A percentile compares a stretch with the other conserved stretches of the same genome.
phyloP scores from a whole-genome alignment of 129 eudicot species.

The Saposhnikovia divaricata region DNA sequence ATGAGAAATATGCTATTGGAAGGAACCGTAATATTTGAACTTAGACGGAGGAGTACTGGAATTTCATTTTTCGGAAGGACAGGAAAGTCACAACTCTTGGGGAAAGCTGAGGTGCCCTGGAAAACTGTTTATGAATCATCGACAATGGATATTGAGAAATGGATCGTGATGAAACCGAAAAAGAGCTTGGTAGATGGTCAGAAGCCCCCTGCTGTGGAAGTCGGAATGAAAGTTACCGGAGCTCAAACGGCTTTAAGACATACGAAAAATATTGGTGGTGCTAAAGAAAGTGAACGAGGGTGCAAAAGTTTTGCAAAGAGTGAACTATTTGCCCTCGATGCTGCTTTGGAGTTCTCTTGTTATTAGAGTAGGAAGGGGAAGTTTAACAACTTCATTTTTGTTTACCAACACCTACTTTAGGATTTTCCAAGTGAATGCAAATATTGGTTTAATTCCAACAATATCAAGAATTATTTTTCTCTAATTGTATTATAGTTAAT shows the following conservation, averaged over 20 bases:
- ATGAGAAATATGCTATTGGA: slow-evolving; percentile 27
- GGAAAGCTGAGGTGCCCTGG: slow-evolving; percentile 53
- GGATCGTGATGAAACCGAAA: slow-evolving; percentile 41
- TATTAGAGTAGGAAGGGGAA: slow-evolving; percentile 20
- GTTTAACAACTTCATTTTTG: neutral
- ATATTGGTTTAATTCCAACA: too few relatives aligned
- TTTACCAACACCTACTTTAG: neutral
- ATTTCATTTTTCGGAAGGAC: slow-evolving; percentile 26
- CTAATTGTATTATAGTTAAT: too few relatives aligned
- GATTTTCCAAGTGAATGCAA: neutral
- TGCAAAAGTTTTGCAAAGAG: neutral
- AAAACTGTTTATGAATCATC: slow-evolving; percentile 35
- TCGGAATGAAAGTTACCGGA: slow-evolving; percentile 32
- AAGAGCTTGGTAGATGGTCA: slow-evolving; percentile 9
- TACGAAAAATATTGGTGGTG: slow-evolving; percentile 9
- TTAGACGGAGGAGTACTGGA: slow-evolving; percentile 25
- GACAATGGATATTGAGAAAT: slow-evolving; percentile 37
- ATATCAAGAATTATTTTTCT: too few relatives aligned
- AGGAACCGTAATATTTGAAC: slow-evolving; percentile 39
- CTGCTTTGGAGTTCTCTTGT: neutral
- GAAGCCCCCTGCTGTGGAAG: slow-evolving; percentile 41
- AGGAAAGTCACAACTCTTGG: slow-evolving; percentile 44
- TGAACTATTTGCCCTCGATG: neutral
- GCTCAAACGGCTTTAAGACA: neutral
- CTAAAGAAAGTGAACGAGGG: slow-evolving; percentile 10